Base-by-base conservation (phyloP, 140 eudicot genomes). In the Erigeron philadelphicus region DNA sequence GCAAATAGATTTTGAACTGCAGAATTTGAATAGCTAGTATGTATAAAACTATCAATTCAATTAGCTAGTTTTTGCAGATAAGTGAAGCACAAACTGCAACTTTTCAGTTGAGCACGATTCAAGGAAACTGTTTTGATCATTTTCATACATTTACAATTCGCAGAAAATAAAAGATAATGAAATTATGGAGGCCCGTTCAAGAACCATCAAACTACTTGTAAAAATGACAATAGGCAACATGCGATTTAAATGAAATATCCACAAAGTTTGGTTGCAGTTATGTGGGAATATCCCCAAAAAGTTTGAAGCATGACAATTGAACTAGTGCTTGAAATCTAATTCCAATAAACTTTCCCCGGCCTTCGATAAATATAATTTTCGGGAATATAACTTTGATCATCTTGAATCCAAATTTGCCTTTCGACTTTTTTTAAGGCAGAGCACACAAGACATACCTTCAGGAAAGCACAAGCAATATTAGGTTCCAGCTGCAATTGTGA, bases 1-100 rank as follows among this genome's bases (percentile, higher is more conserved):
- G 98, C 81, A 88, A 74, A 72, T 66, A 78, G 44, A 92, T 86
- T 90, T 92, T 92, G 75, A 86, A 88, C 98, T 92, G 93, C 75
- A 75, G 38, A 59, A 54, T 56, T 16, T 31, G n/a, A 73, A 58
- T 13, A 46, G 7, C 48, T 31, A 6, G 9, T 12, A 17, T 58
- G 56, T 19, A 65, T 23, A 56, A 72, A 43, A 63, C 43, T 31
- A 38, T 60, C 47, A 45, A 10, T 35, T 61, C 7, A 16, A 35
- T 67, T 41, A 58, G 25, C 17, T 40, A 57, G 50, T 38, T 52
- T 4, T 41, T 60, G 23, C 41, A 72, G 40, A 40, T 7, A 18
- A 45, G 11, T 59, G 61, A 63, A 59, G 40, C 17, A 16, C 48
- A 45, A 38, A 72, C 49, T 68, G 64, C 53, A 53, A 54, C 40